Conservation (phyloP, 2,329 filamentous ascomycete genomes). For the Penicillium sp. region DNA sequence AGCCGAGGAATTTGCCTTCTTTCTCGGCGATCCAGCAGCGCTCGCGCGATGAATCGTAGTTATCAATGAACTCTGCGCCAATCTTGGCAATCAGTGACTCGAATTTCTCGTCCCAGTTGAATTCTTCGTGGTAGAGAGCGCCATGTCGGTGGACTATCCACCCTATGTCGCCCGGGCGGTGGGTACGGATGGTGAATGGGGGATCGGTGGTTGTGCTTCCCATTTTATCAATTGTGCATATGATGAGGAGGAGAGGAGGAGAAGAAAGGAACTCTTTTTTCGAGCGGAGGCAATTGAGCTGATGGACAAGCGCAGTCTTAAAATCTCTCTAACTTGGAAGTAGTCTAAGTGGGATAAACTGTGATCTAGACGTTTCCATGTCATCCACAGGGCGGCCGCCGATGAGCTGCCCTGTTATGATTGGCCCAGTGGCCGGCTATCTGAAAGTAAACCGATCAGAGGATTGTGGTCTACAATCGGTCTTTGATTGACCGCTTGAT, state of each 20-base stretch:
- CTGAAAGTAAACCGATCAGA: background rate
- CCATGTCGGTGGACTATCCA: constrained; percentile 31
- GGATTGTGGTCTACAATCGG: no score
- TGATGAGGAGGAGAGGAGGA: no score
- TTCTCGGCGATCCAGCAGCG: constrained; percentile 33
- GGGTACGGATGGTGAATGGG: constrained; percentile 21
- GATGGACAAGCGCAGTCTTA: no score
- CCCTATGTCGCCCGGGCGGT: constrained; percentile 27
- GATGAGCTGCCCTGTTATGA: background rate
- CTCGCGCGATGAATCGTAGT: constrained; percentile 24
- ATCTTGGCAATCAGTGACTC: constrained; percentile 23
- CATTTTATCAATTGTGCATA: background rate
- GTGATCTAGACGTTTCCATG: constrained; percentile 1
- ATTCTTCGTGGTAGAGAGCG: constrained; percentile 25
- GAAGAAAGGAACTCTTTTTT: no score
- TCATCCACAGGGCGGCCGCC: constrained; percentile 8
- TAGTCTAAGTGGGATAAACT: background rate
- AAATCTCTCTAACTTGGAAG: no score
- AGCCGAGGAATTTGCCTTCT: constrained; percentile 24
- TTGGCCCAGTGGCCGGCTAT: background rate
- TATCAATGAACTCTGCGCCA: constrained; percentile 25
- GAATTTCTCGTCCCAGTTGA: constrained; percentile 26
- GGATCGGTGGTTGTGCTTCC: background rate
- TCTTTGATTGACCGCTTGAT: background rate
- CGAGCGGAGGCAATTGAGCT: no score